Evolutionary conservation across 768 basidiomycete genomes (phyloP).

Genomic region (Steccherinum ochraceum): DNA sequence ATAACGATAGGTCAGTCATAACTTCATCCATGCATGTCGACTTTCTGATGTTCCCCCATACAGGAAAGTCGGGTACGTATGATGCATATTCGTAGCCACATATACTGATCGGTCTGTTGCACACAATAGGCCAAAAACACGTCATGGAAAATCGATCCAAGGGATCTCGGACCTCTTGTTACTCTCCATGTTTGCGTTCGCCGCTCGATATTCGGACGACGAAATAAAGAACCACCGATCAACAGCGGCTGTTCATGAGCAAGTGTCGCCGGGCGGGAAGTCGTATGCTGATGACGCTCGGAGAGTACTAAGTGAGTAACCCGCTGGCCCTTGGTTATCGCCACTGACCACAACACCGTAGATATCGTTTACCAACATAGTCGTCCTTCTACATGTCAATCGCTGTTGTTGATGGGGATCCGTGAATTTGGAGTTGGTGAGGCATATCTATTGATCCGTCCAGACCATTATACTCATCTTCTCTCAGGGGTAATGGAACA

Average conservation of each 20-base stretch:
- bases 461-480: neutral
- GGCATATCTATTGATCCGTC: no score
- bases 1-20: slow-evolving; percentile 15
- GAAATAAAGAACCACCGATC: slow-evolving; percentile 29
- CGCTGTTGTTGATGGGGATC: slow-evolving; percentile 71
- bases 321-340: neutral
- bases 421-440: slow-evolving; percentile 82
- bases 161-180: slow-evolving; percentile 59
- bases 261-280: slow-evolving; percentile 69
- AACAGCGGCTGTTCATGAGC: slow-evolving; percentile 34
- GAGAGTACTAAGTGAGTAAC: slow-evolving; percentile 49
- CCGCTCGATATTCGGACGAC: slow-evolving; percentile 53
- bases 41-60: no score
- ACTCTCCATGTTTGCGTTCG: slow-evolving; percentile 75
- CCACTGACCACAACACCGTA: slow-evolving; percentile 20
- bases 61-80: no score
- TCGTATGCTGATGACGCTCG: slow-evolving; percentile 59
- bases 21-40: neutral
- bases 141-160: slow-evolving; percentile 36
- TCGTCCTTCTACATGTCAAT: slow-evolving; percentile 72
- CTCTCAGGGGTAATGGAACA: slow-evolving; percentile 62
- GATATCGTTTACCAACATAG: slow-evolving; percentile 61
- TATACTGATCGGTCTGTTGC: no score
- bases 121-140: neutral
- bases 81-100: no score